Percentiles rank a stretch among this genome's conserved stretches.
phyloP scores from a whole-genome alignment of 116 monocot species.

The Posidonia oceanica region DNA sequence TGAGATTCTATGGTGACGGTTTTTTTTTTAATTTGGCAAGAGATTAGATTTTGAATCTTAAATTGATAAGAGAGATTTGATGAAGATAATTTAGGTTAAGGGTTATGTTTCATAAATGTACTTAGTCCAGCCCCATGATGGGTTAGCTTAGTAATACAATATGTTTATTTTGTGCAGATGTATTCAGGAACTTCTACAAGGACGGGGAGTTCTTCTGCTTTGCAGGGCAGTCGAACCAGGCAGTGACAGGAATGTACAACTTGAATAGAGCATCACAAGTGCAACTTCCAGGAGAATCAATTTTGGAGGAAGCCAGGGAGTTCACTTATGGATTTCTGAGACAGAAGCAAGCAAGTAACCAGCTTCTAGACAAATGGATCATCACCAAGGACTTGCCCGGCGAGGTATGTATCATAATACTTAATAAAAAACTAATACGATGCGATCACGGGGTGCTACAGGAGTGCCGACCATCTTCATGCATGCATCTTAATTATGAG shows the following conservation, averaged over 20 bases:
- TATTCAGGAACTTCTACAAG: constrained; percentile 62
- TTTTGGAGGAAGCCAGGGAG: constrained; percentile 38
- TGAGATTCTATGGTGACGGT: background rate
- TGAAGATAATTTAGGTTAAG: too few relatives aligned
- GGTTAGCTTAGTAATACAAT: background rate
- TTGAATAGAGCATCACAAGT: constrained; percentile 69
- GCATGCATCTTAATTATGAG: too few relatives aligned
- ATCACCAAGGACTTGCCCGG: constrained; percentile 81
- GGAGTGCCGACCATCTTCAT: too few relatives aligned
- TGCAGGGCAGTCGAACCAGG: constrained; percentile 71
- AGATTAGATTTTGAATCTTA: too few relatives aligned
- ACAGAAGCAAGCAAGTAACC: constrained; percentile 34
- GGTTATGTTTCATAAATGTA: too few relatives aligned
- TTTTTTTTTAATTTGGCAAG: too few relatives aligned
- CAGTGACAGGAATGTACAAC: constrained; percentile 83
- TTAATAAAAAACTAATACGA: too few relatives aligned
- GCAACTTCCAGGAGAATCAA: constrained; percentile 42
- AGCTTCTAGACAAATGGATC: constrained; percentile 83
- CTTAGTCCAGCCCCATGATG: too few relatives aligned
- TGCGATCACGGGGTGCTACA: too few relatives aligned
- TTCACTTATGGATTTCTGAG: constrained; percentile 52
- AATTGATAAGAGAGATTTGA: too few relatives aligned
- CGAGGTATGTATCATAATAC: constrained; percentile 43
- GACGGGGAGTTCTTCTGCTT: constrained; percentile 88
- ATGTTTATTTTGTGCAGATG: constrained; percentile 29